Evolutionary conservation across 345 rosid genomes (phyloP).

Genomic region (Eucalyptus marginata): DNA sequence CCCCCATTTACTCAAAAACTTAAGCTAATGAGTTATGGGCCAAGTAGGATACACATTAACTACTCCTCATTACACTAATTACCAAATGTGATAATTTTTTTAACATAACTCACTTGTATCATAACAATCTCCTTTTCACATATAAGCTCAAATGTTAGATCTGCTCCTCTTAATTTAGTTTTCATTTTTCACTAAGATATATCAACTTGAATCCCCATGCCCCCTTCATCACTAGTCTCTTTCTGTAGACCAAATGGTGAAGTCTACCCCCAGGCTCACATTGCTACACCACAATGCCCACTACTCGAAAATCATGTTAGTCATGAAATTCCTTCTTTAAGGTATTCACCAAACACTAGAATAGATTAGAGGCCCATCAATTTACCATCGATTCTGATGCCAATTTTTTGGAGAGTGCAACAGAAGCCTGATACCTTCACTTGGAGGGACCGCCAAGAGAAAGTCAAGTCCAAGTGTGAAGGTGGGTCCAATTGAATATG

Average conservation of each 20-base stretch:
- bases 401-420: neutral
- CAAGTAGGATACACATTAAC: neutral
- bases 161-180: neutral
- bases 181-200: neutral
- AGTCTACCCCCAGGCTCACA: too few relatives aligned
- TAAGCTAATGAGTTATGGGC: neutral
- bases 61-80: neutral
- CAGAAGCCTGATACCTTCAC: neutral
- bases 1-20: neutral
- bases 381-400: too few relatives aligned
- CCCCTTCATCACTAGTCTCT: neutral
- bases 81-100: too few relatives aligned
- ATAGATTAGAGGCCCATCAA: neutral
- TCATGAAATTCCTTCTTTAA: too few relatives aligned
- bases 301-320: rapidly evolving
- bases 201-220: neutral
- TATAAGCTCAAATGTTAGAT: neutral
- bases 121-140: neutral
- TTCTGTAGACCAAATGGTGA: too few relatives aligned
- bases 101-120: neutral
- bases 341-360: too few relatives aligned
- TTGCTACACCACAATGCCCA: too few relatives aligned
- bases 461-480: neutral
- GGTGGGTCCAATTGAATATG: too few relatives aligned
- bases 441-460: neutral